Base-by-base conservation (phyloP, 192 early-diverging fungal species). In the Glomus cerebriforme region DNA sequence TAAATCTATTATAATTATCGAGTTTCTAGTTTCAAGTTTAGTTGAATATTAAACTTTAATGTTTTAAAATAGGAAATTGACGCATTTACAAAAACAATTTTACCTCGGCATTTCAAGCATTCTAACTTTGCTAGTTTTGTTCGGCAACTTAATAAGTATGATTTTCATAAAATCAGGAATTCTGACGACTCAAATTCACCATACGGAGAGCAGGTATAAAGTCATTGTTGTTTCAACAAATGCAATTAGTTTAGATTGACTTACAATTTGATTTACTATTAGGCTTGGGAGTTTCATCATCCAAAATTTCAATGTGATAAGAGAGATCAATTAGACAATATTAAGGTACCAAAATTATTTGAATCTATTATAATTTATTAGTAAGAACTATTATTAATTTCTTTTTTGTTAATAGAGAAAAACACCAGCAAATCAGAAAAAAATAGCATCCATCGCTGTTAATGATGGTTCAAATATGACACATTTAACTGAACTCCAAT, bases 121-220 rank as follows among this genome's bases (percentile, higher is more conserved):
- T 88, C 87, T 79, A 92, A 92, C 72, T 92, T 92, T 81, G 85
- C 88, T 10, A 88, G 87, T 76, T 92, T 92, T 82, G 90, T 92
- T 31, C 87, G 92, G 10, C 92, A 94, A 74, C 87, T 93, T n/a
- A 94, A 94, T 85, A 93, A 91, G 79, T 94, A 93, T 74, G 92
- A 89, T 73, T 94, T 94, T 80, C 91, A 92, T 83, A 94, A 93
- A 82, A 84, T 92, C 35, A 88, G 88, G 70, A 88, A 87, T 49
- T 80, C 84, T 26, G 85, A 88, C 24, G 88, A 91, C 31, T 79
- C 79, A 12, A 65, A 79, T 15, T 70, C 79, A 19, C 80, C 81
- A 12, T 86, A 91, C 67, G 89, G 89, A 45, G 87, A 90, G 39
- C 88, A 87, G 84, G 87, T 90, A 88, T 22, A 37, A 22, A 37